Conservation (phyloP, 768 basidiomycete genomes). For the Lyophyllum decastes region DNA sequence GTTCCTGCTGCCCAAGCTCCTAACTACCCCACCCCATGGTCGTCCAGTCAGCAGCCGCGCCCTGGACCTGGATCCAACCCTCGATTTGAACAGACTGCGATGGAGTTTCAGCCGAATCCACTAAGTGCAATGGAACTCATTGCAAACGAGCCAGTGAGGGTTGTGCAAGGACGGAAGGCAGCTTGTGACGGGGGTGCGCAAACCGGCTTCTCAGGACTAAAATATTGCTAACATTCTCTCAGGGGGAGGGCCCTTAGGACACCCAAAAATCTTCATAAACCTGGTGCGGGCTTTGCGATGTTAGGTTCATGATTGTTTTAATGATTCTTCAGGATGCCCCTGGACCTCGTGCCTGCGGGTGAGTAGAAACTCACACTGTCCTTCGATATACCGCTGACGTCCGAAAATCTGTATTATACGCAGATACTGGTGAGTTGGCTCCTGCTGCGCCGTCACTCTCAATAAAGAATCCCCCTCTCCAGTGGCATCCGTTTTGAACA, state of each 20-base stretch:
- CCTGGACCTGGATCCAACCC: constrained; percentile 61
- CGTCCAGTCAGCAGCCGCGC: constrained; percentile 75
- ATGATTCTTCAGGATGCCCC: constrained; percentile 72
- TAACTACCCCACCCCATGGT: constrained; percentile 84
- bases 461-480: constrained; percentile 14
- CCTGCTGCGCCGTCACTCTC: not conserved
- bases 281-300: constrained; percentile 54
- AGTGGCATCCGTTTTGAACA: constrained; percentile 93
- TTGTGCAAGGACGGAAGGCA: constrained; percentile 83
- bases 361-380: constrained; percentile 34
- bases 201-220: not conserved
- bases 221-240: not conserved
- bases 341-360: constrained; percentile 89
- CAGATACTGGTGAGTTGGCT: constrained; percentile 39
- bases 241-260: constrained; percentile 95
- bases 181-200: constrained; percentile 93
- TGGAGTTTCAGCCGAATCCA: constrained; percentile 88
- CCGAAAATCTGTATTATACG: constrained; percentile 14
- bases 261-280: constrained; percentile 97
- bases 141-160: constrained; percentile 78
- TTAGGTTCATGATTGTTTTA: not conserved
- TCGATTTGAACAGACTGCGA: constrained; percentile 89
- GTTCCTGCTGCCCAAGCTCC: constrained; percentile 69
- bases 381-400: constrained; percentile 10
- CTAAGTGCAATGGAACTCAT: constrained; percentile 91